Base-by-base conservation (phyloP, 208 protist genomes). In the Trypanosomatidae sp. region DNA sequence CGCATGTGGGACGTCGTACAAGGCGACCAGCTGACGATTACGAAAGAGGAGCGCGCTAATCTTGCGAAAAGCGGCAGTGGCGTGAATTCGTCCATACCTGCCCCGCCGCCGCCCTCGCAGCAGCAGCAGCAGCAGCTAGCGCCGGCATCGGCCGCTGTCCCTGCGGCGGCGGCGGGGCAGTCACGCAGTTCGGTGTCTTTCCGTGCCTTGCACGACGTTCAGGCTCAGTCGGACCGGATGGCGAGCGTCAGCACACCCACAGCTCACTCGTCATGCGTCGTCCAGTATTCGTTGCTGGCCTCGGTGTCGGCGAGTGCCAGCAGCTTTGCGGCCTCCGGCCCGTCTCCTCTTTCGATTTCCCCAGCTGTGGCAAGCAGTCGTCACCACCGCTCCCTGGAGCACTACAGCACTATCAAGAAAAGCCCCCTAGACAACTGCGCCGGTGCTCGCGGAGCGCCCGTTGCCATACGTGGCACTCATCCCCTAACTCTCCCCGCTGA, bases 1-100 rank as follows among this genome's bases (percentile, higher is more conserved):
- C 86, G 85, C 39, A 79, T 91, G 79, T 95, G 91, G 91, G 82
- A 82, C 46, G 41, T 88, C 10, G 36, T 84, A 6, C 81, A 84
- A 7, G 84, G 84, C 33, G 69, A 39, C 5, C 74, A 90, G 75
- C 78, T 92, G 25, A 66, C 71, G 15, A 36, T 87, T 43, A 79
- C 76, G 25, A 76, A 56, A 39, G 79, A 80, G 47, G 80, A 85
- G 62, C 73, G 76, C 30, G 77, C 52, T 15, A 56, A 43, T 25
- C 36, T 36, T 15, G 66, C 17, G 10, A 25, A 28, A 10, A 39
- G 46, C 1, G 28, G n/a, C 44, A 25, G 7, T 22, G 25, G 3
- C 12, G 19, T n/a, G 44, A 9, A 17, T 12, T 43, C 50, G 60
- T 7, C 49, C 9, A 3, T 36, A 25, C 3, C 36, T 39, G 33